phyloP scores from a whole-genome alignment of 1,139 yeast genomes.

The Geotrichum carabidarum region DNA sequence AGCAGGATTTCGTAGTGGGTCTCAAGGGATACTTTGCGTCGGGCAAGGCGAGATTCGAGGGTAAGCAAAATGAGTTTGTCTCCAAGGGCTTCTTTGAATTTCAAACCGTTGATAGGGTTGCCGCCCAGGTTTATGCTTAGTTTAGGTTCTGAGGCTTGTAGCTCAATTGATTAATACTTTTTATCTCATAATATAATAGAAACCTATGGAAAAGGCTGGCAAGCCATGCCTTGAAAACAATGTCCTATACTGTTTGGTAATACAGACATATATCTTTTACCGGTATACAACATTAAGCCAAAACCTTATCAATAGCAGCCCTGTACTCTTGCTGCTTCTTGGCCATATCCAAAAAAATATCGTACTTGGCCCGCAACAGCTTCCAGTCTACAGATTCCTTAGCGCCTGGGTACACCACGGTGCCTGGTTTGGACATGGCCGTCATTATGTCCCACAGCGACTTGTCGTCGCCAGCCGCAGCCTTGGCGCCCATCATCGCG shows the following conservation, averaged over 20 bases:
- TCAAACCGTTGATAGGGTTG: conserved; percentile 1
- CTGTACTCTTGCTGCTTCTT: conserved; percentile 73
- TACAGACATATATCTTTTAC: too few relatives aligned
- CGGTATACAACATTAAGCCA: conserved; percentile 20
- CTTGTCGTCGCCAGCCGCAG: conserved; percentile 46
- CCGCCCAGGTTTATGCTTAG: neutral
- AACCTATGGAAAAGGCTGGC: neutral
- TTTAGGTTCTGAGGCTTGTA: neutral
- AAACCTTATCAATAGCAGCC: conserved; percentile 51
- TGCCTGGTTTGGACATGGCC: conserved; percentile 76
- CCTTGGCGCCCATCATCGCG: conserved; percentile 91
- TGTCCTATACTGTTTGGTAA: too few relatives aligned
- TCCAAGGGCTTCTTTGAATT: conserved; percentile 8
- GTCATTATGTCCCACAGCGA: conserved; percentile 81
- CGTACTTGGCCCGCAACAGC: conserved; percentile 71
- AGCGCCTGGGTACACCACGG: conserved; percentile 63
- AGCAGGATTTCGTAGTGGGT: conserved; percentile 4
- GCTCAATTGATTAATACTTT: neutral
- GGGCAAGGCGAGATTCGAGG: neutral
- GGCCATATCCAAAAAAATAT: conserved; percentile 83
- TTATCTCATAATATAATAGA: neutral
- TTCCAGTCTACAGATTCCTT: conserved; percentile 57
- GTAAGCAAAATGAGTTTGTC: conserved; percentile 7
- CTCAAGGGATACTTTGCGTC: neutral
- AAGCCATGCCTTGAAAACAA: too few relatives aligned